Percentiles rank a stretch among this genome's conserved stretches.
Conservation (phyloP, 2,329 filamentous ascomycete species). For the Aspergillus hortae region DNA sequence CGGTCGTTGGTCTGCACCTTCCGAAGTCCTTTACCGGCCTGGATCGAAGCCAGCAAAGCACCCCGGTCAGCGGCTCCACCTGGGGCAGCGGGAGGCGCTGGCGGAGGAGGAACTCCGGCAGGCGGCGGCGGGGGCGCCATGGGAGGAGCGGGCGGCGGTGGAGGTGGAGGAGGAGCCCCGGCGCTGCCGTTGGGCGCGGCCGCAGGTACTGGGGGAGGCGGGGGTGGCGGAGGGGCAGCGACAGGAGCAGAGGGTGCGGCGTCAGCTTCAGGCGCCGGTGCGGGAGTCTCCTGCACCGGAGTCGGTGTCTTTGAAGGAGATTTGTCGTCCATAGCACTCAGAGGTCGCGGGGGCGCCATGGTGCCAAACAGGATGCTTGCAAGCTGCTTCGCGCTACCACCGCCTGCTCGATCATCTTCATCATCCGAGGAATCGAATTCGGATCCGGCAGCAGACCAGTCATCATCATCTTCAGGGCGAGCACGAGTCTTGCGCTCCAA, state of each 20-base stretch:
- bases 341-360: conserved; percentile 86
- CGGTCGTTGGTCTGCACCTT: conserved; percentile 90
- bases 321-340: conserved; percentile 77
- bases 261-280: conserved; percentile 26
- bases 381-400: conserved; percentile 82
- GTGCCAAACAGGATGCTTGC: conserved; percentile 95
- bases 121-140: conserved; percentile 34
- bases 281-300: conserved; percentile 41
- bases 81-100: conserved; percentile 36
- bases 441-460: conserved; percentile 79
- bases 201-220: conserved; percentile 29
- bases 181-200: conserved; percentile 8
- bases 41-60: conserved; percentile 77
- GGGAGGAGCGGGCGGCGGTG: conserved; percentile 33
- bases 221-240: conserved; percentile 31
- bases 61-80: conserved; percentile 41
- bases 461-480: conserved; percentile 63
- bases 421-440: conserved; percentile 68
- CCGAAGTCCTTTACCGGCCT: conserved; percentile 71
- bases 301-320: conserved; percentile 46
- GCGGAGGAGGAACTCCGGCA: conserved; percentile 29
- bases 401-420: conserved; percentile 73
- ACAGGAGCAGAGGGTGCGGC: conserved; percentile 24
- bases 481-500: conserved; percentile 49
- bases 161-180: conserved; percentile 47